These are phyloP conservation scores for Caloboletus firmus DNA, from an alignment of 1,284 basidiomycete genomes.

Conservation along the genomic window DNA sequence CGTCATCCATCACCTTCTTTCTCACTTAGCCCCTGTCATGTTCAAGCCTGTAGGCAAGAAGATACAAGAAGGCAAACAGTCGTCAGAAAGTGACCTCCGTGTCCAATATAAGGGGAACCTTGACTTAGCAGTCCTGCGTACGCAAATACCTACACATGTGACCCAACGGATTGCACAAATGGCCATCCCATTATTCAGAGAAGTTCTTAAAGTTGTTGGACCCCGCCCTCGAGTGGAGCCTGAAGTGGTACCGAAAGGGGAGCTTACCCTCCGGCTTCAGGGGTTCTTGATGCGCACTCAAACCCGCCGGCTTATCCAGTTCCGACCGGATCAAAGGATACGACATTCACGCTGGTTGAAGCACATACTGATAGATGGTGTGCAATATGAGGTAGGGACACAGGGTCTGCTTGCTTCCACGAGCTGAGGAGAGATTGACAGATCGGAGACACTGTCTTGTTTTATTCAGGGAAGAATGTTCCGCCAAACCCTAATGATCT, in stretches of 20 bases:
- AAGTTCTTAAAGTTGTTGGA: slow-evolving; percentile 54
- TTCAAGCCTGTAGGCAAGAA: slow-evolving; percentile 9
- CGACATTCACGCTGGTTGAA: slow-evolving; percentile 30
- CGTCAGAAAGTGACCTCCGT: neutral
- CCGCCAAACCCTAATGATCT: slow-evolving; percentile 36
- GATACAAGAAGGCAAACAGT: neutral
- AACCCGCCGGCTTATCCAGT: slow-evolving; percentile 16
- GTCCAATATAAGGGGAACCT: slow-evolving; percentile 40
- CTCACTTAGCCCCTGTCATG: slow-evolving; percentile 14
- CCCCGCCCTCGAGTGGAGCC: slow-evolving; percentile 34
- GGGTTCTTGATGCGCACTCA: slow-evolving; percentile 23
- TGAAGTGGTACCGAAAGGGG: slow-evolving; percentile 2
- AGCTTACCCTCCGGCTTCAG: slow-evolving; percentile 20
- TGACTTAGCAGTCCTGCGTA: slow-evolving; percentile 53
- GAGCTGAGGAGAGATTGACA: slow-evolving; percentile 25
- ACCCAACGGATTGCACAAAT: slow-evolving; percentile 56
- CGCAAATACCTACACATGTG: slow-evolving; percentile 50
- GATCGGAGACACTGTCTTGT: slow-evolving; percentile 58
- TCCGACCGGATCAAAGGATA: slow-evolving; percentile 31
- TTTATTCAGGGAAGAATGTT: slow-evolving; percentile 41
- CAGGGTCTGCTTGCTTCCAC: slow-evolving; percentile 25
- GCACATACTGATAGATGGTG: slow-evolving; percentile 30
- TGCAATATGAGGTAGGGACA: slow-evolving; percentile 27
- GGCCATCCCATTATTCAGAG: slow-evolving; percentile 50
- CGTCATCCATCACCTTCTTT: slow-evolving; percentile 24